Conservation (phyloP, 2,329 filamentous ascomycete genomes). For the Stenocarpella maydis region DNA sequence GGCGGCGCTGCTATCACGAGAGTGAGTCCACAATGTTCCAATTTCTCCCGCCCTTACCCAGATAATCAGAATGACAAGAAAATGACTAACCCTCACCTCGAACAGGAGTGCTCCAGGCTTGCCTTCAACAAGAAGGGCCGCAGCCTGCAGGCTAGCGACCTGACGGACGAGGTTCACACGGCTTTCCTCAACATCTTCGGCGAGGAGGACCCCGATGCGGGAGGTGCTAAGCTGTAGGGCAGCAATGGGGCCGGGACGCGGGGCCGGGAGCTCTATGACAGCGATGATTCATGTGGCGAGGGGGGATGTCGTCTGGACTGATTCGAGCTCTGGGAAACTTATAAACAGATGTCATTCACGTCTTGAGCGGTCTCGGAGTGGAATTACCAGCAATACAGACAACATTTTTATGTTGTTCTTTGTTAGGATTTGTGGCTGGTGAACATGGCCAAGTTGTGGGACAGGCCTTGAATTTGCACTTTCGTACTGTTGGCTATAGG, state of each 20-base stretch:
- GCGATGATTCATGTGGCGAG: not conserved
- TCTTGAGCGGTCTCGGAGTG: not conserved
- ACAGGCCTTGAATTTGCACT: no score
- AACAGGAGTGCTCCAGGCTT: conserved; percentile 79
- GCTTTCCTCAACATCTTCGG: conserved; percentile 85
- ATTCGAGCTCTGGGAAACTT: not conserved
- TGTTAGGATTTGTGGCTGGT: not conserved
- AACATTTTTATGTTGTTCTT: not conserved
- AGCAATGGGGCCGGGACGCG: not conserved
- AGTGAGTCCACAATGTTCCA: conserved; percentile 53
- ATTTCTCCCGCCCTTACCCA: not conserved
- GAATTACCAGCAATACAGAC: not conserved
- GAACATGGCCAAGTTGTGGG: no score
- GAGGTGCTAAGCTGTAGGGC: conserved; percentile 46
- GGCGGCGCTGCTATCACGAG: conserved; percentile 88
- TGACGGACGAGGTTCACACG: conserved; percentile 87
- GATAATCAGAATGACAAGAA: not conserved
- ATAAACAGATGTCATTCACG: not conserved
- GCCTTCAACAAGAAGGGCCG: conserved; percentile 88
- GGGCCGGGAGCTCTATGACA: no score
- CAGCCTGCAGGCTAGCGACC: conserved; percentile 88
- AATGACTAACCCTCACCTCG: conserved; percentile 24
- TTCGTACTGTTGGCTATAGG: no score
- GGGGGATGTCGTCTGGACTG: no score
- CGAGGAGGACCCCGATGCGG: conserved; percentile 62